Base-by-base conservation (phyloP, 2,329 filamentous ascomycete genomes). In the Hypoxylon sp. region DNA sequence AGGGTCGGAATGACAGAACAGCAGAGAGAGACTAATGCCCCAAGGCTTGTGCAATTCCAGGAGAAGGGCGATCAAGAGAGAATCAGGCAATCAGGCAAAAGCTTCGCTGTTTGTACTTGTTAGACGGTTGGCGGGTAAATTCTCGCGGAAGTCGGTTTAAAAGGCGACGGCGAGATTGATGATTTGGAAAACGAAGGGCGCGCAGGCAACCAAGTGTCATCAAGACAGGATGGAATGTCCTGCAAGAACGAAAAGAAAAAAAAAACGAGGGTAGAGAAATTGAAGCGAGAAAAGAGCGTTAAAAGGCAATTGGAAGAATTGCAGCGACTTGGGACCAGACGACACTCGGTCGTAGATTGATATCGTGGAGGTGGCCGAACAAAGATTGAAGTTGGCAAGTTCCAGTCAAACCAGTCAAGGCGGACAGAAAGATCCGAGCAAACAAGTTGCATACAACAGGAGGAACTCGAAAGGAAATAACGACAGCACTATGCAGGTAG, bases 51-150 rank as follows among this genome's bases (percentile, higher is more conserved):
- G 64, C 63, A 64, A 67, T 72, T 76, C 77, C 76, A 75, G 74
- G 64, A 66, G 72, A 66, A 58, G 61, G 75, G 62, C 72, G 79
- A 80, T 81, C 77, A 79, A 74, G 77, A 75, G 78, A 73, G 76
- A 76, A 80, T 79, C 78, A 78, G 69, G 77, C 76, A 72, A 64
- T 79, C 78, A 78, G 69, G 77, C 76, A 72, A 64, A 71, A 64
- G 61, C 25, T 64, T 44, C 71, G 69, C 64, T 61, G 71, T 61
- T 56, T 63, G 48, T 46, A 56, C 61, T 59, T 56, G 64, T 64
- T 72, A 70, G 64, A 70, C 55, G 62, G 25, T 37, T 57, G 49
- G 33, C 46, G 51, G 46, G 37, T 17, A 40, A 31, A 46, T 30
- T 20, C 22, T 60, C 46, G 68, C 46, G 51, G 48, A 35, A 57